phyloP scores from a whole-genome alignment of 495 filamentous ascomycete genomes.

The Achaetomiella virescens region DNA sequence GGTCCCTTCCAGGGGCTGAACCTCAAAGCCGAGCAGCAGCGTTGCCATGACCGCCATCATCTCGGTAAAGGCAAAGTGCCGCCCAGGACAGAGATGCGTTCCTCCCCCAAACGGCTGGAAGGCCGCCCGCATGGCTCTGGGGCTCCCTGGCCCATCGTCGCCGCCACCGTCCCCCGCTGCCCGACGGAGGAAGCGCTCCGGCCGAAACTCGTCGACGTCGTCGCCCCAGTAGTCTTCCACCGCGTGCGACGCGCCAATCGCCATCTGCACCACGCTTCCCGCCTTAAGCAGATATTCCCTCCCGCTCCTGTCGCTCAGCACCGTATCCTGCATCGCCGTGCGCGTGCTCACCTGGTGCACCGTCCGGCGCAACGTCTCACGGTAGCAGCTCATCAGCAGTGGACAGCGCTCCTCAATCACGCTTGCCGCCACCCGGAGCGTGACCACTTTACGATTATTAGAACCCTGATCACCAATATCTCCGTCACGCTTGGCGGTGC shows the following conservation, averaged over 20 bases:
- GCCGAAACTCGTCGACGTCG: constrained; percentile 9
- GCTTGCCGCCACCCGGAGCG: background rate
- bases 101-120: constrained; percentile 18
- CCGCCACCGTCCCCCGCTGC: background rate
- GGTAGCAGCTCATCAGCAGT: constrained; percentile 12
- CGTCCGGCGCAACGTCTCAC: constrained; percentile 9
- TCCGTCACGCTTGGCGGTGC: no score
- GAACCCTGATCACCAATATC: no score
- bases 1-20: constrained; percentile 1
- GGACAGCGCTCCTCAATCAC: constrained; percentile 10
- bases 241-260: background rate
- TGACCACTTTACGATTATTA: no score
- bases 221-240: constrained; percentile 13
- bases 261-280: constrained; percentile 8
- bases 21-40: constrained; percentile 12
- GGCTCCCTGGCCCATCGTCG: constrained; percentile 1
- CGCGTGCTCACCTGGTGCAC: constrained; percentile 14
- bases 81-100: constrained; percentile 12
- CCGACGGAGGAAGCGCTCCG: constrained; percentile 9
- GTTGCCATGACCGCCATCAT: constrained; percentile 17
- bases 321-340: constrained; percentile 12
- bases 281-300: constrained; percentile 12
- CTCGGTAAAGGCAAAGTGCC: constrained; percentile 17
- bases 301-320: background rate
- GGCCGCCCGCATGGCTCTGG: constrained; percentile 7